Evolutionary conservation across 306 rosid species (phyloP).

Genomic region (Gynostemma pentaphyllum): DNA sequence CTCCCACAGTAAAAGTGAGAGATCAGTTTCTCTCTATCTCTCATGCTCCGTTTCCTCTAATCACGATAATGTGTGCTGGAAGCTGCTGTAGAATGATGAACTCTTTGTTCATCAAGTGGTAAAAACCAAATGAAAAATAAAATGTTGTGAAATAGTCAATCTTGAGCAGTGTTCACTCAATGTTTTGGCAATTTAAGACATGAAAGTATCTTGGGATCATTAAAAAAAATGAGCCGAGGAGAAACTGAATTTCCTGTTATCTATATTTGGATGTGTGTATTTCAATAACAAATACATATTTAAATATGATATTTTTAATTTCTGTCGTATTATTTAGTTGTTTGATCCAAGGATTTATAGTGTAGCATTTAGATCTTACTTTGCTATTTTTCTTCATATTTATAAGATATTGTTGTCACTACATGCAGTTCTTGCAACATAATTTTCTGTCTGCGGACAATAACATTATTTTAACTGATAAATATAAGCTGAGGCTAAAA

Average conservation of each 20-base stretch:
- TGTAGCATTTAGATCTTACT: neutral
- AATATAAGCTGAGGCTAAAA: conserved; percentile 90
- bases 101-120: neutral
- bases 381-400: neutral
- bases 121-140: neutral
- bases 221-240: neutral
- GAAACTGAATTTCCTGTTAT: neutral
- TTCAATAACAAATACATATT: neutral
- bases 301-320: too few relatives aligned
- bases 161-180: neutral
- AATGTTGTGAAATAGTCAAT: neutral
- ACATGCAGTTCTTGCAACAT: neutral
- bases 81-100: too few relatives aligned
- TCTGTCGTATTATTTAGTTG: too few relatives aligned
- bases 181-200: neutral
- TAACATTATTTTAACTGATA: conserved; percentile 1
- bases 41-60: neutral
- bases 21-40: neutral
- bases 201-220: neutral
- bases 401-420: neutral
- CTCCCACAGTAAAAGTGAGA: neutral
- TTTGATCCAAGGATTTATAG: neutral
- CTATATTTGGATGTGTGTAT: neutral
- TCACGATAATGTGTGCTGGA: neutral
- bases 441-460: neutral